phyloP scores from a whole-genome alignment of 2,329 filamentous ascomycete genomes.

The Alternaria sp. region DNA sequence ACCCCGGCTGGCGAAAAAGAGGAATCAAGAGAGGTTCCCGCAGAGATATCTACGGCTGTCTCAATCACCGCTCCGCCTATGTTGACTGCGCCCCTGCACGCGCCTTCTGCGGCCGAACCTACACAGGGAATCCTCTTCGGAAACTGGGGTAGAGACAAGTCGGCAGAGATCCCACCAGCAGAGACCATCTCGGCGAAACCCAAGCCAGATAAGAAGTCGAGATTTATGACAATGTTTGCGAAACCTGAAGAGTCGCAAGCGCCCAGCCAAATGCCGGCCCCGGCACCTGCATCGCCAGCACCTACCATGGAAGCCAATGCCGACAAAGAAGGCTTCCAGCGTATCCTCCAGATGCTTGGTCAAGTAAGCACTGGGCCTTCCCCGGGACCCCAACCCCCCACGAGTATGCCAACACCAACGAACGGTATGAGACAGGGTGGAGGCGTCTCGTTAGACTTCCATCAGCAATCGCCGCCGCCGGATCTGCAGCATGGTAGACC shows the following conservation, averaged over 20 bases:
- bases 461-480: constrained; percentile 39
- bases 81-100: constrained; percentile 56
- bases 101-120: constrained; percentile 69
- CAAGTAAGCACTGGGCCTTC: constrained; percentile 41
- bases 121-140: constrained; percentile 80
- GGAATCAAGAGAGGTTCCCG: constrained; percentile 40
- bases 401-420: constrained; percentile 26
- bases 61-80: constrained; percentile 30
- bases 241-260: constrained; percentile 48
- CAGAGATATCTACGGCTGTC: constrained; percentile 27
- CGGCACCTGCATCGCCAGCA: constrained; percentile 30
- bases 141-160: constrained; percentile 60
- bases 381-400: constrained; percentile 25
- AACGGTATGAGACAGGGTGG: constrained; percentile 42
- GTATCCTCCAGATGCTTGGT: constrained; percentile 82
- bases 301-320: constrained; percentile 56
- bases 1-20: constrained; percentile 54
- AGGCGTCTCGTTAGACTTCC: constrained; percentile 40
- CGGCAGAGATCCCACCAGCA: constrained; percentile 43
- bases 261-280: constrained; percentile 18
- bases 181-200: constrained; percentile 46
- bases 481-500: constrained; percentile 34
- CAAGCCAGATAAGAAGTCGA: constrained; percentile 74
- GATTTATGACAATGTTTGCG: constrained; percentile 78
- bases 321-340: constrained; percentile 86